Evolutionary conservation across 805 yeast genomes (phyloP).

Genomic region (Hyphopichia homilentoma): DNA sequence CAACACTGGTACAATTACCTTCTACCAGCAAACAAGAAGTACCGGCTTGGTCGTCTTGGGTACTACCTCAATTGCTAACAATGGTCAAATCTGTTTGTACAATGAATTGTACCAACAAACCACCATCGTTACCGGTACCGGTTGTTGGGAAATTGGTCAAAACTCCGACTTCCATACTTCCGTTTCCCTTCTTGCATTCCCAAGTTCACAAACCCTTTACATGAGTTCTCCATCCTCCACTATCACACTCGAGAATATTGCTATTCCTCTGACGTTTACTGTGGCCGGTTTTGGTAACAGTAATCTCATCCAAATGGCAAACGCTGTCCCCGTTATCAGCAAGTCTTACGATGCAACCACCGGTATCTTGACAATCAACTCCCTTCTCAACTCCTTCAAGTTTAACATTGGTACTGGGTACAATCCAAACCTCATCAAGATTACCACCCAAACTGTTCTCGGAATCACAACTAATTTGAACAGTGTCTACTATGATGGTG

Average conservation of each 20-base stretch:
- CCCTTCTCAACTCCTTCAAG: neutral
- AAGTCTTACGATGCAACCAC: constrained; percentile 10
- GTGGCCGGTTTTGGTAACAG: constrained; percentile 25
- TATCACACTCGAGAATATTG: constrained; percentile 12
- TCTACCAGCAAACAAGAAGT: constrained; percentile 17
- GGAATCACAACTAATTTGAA: constrained; percentile 1
- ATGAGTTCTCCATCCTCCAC: constrained; percentile 15
- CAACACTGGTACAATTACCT: constrained; percentile 17
- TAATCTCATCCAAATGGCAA: constrained; percentile 14
- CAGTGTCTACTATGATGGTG: constrained; percentile 2
- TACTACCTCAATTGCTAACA: constrained; percentile 8
- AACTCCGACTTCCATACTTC: constrained; percentile 11
- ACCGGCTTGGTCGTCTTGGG: constrained; percentile 16
- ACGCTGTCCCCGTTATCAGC: neutral
- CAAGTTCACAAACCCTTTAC: constrained; percentile 13
- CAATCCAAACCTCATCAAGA: neutral
- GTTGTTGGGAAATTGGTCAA: constrained; percentile 19
- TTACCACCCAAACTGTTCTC: neutral
- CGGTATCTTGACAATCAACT: constrained; percentile 15
- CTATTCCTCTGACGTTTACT: constrained; percentile 13
- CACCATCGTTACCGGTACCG: constrained; percentile 17
- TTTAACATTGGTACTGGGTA: constrained; percentile 4
- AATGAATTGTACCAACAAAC: constrained; percentile 19
- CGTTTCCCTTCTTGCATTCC: constrained; percentile 12
- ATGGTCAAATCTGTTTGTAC: constrained; percentile 25